Conservation (phyloP, 140 eudicot genomes). For the Anethum foeniculum region DNA sequence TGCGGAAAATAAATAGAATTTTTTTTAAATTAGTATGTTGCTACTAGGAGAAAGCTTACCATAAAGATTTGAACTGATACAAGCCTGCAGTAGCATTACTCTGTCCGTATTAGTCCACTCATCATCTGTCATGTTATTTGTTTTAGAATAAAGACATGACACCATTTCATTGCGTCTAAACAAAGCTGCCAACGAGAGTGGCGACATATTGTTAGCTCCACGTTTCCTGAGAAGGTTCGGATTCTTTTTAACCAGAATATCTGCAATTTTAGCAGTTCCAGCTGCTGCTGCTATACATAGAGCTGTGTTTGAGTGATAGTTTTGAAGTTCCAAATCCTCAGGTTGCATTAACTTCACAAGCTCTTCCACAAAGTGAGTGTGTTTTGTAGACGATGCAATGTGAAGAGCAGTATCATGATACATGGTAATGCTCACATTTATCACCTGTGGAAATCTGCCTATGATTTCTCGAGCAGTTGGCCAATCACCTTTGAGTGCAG, state of each 20-base stretch:
- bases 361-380: conserved; percentile 22
- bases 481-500: conserved; percentile 34
- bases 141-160: conserved; percentile 19
- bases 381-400: conserved; percentile 22
- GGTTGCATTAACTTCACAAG: conserved; percentile 21
- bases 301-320: conserved; percentile 23
- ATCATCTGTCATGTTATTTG: conserved; percentile 6
- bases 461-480: conserved; percentile 18
- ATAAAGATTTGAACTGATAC: conserved; percentile 16
- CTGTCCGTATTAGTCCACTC: conserved; percentile 2
- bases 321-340: conserved; percentile 21
- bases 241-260: conserved; percentile 20
- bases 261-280: conserved; percentile 25
- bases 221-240: conserved; percentile 10
- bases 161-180: conserved; percentile 29
- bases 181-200: conserved; percentile 21
- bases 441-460: conserved; percentile 4
- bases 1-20: neutral
- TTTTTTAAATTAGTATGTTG: neutral
- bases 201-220: conserved; percentile 16
- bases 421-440: conserved; percentile 18
- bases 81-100: neutral
- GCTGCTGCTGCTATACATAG: conserved; percentile 31
- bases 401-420: conserved; percentile 29
- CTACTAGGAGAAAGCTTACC: conserved; percentile 9